Base-by-base conservation (phyloP, 2,329 filamentous ascomycete genomes). In the Orbilia quercus region DNA sequence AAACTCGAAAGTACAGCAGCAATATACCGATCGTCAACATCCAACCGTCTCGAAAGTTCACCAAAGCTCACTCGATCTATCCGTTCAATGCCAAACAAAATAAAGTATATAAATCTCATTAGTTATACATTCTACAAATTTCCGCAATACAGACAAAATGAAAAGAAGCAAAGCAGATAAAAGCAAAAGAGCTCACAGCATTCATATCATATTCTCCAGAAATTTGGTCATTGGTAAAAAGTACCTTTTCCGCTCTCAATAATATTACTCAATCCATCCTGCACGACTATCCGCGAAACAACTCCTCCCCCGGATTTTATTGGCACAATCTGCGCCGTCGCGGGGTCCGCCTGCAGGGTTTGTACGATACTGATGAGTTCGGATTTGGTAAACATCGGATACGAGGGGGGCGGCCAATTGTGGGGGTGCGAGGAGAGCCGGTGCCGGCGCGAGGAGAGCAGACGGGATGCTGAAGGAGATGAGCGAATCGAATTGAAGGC, bases 11-110 rank as follows among this genome's bases (percentile, higher is more conserved):
- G 25, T 6, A 60, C 53, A 31, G 40, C 34, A 1, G 53, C 22
- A 16, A 72, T 54, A 20, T 72, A 59, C 47, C 38, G 53, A 51
- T 72, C 67, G 20, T 72, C 67, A 1, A 72, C 59, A 50, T 72
- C 67, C 0, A 72, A 22, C 7, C n/a, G 22, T 18, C 28, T 53
- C 0, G 58, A 53, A 11, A 62, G 28, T 31, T 65, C 53, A 18
- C n/a, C 54, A 31, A 65, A 59, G 7, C 20, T 64, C 14, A 60
- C 57, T 34, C 59, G 53, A 12, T 59, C 67, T 72, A 42, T 28
- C 9, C 5, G 4, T 7, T 16, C 16, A n/a, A 14, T 14, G 20
- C n/a, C 18, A 44, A 11, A 16, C 28, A 16, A 55, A 42, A 57
- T 44, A 50, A 51, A n/a, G 18, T 14, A 38, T 42, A 25, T 14